Evolutionary conservation across 1,284 basidiomycete species (phyloP), one percentile per base, ranked within the genome.

Genomic region (Macrocystidia cucumis): DNA sequence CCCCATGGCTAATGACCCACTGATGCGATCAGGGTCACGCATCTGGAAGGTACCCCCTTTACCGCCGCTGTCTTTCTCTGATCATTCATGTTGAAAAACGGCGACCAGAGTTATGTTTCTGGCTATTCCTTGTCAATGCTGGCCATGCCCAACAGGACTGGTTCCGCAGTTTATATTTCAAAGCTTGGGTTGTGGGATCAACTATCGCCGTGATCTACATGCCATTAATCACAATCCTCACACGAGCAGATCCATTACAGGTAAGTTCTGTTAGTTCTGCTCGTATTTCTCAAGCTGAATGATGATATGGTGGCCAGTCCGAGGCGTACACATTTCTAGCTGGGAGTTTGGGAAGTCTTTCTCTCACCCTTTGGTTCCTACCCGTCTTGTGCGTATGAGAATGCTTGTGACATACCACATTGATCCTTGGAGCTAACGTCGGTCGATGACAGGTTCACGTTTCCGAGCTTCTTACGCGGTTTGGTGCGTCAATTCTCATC

Each of bases 161-260:
- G 84, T 87, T 88, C 60, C 58, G 60, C n/a, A 82, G 73, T 45
- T 41, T 60, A 20, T 84, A 84, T 46, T 88, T 85, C 64, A 79
- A 69, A 49, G 60, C 60, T 3, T 88, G 85, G 84, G 56, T 70
- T 8, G 44, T 67, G 19, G 84, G 84, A 7, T 82, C 82, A 4
- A 27, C 59, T 9, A 29, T 72, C n/a, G 78, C 79, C 1, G 35
- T 84, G 2, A 42, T 69, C 7, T 80, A 74, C 50, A 74, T 88
- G 70, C 85, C 84, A 0, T 51, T 78, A 20, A 63, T 83, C 9
- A 74, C 80, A 5, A 68, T 74, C 27, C 57, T 82, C 37, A 79
- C 77, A 0, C 68, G 78, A 21, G 29, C 50, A 0, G 65, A 85
- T 47, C 67, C 70, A 4, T 50, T 74, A 20, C 74, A 69, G 62